Conservation (phyloP, 768 basidiomycete genomes). For the Russula lepida region DNA sequence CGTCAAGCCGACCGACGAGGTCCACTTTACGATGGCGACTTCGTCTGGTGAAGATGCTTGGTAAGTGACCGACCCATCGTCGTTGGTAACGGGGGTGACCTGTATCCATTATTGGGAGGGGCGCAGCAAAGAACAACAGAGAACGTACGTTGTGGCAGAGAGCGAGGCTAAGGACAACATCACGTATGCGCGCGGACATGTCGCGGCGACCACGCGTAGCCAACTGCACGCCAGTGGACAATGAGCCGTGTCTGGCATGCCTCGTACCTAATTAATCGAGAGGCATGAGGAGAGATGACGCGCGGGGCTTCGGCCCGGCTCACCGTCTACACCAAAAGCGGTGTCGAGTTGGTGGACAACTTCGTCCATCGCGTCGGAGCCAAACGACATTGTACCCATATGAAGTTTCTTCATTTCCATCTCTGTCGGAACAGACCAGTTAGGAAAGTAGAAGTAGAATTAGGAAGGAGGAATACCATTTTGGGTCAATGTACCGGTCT, state of each 20-base stretch:
- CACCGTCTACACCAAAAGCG: slow-evolving; percentile 63
- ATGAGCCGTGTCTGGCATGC: slow-evolving; percentile 45
- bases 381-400: slow-evolving; percentile 98
- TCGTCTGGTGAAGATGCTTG: slow-evolving; percentile 99
- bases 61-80: slow-evolving; percentile 91
- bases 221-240: slow-evolving; percentile 72
- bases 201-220: slow-evolving; percentile 83
- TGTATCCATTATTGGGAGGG: slow-evolving; percentile 27
- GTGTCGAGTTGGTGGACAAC: slow-evolving; percentile 85
- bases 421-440: slow-evolving; percentile 39
- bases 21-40: slow-evolving; percentile 97
- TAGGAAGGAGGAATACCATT: slow-evolving; percentile 54
- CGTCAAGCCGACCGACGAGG: slow-evolving; percentile 86
- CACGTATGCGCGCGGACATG: slow-evolving; percentile 88
- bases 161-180: slow-evolving; percentile 88
- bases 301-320: slow-evolving; percentile 28
- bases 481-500: slow-evolving; percentile 95
- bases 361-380: slow-evolving; percentile 98
- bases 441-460: not conserved
- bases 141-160: slow-evolving; percentile 89
- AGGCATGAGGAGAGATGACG: not conserved
- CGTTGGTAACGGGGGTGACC: slow-evolving; percentile 94
- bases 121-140: not conserved
- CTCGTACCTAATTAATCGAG: slow-evolving; percentile 21
- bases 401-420: slow-evolving; percentile 99